A percentile compares a stretch with the other conserved stretches of the same genome.
These are phyloP conservation scores for Orbilia quercus DNA, from an alignment of 2,329 filamentous ascomycete genomes.

Conservation along the genomic window DNA sequence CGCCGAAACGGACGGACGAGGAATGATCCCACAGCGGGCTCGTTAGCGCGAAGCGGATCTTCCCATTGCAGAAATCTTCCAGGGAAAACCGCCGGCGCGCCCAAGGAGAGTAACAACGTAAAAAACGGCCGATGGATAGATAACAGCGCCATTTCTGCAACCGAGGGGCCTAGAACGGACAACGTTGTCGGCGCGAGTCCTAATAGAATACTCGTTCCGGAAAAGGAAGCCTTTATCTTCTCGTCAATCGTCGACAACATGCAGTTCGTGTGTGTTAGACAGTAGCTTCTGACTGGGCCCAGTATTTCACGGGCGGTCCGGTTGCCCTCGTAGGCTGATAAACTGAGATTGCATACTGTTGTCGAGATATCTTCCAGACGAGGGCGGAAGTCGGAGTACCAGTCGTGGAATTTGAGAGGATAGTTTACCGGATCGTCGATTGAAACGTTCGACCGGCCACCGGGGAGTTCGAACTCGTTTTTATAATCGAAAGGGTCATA, in stretches of 20 bases:
- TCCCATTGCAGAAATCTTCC: constrained; percentile 32
- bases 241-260: constrained; percentile 24
- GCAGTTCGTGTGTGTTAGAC: constrained; percentile 31
- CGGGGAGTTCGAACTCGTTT: constrained; percentile 21
- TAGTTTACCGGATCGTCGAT: constrained; percentile 16
- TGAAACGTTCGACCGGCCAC: constrained; percentile 24
- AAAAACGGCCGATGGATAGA: constrained; percentile 22
- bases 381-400: constrained; percentile 15
- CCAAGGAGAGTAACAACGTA: constrained; percentile 11
- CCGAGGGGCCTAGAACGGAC: constrained; percentile 20
- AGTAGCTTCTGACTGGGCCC: constrained; percentile 16
- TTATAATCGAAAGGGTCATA: constrained; percentile 29
- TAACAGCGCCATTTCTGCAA: constrained; percentile 32
- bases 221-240: constrained; percentile 14
- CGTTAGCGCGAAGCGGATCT: constrained; percentile 26
- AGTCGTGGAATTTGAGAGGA: constrained; percentile 21
- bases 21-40: constrained; percentile 22
- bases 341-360: constrained; percentile 27
- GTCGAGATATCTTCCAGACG: constrained; percentile 19
- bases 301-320: constrained; percentile 11
- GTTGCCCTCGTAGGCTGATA: constrained; percentile 26
- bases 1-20: constrained; percentile 14
- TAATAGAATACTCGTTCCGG: constrained; percentile 27
- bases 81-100: constrained; percentile 25
- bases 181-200: constrained; percentile 26